Evolutionary conservation across 208 protist species (phyloP).

Genomic region (Trypanosoma rangeli): DNA sequence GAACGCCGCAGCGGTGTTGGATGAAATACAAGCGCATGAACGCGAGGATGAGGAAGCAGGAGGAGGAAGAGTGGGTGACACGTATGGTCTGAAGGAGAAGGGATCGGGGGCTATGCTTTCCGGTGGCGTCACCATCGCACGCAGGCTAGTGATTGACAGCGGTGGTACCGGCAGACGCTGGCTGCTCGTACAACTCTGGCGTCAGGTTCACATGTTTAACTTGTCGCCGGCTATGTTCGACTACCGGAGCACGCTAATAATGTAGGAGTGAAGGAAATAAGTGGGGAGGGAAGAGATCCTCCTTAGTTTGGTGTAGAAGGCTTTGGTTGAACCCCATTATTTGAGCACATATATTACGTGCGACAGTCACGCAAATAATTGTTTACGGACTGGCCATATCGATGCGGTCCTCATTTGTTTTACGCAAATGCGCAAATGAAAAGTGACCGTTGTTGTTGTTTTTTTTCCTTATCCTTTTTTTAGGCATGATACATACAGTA

Average conservation of each 20-base stretch:
- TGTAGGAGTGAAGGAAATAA: neutral
- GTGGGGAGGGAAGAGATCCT: no score
- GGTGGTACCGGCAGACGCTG: slow-evolving; percentile 3
- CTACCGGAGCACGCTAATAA: slow-evolving; percentile 14
- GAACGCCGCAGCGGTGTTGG: neutral
- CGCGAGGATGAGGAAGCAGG: slow-evolving; percentile 1
- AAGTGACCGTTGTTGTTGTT: no score
- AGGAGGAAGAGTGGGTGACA: neutral
- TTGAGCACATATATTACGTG: no score
- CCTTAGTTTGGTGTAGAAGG: no score
- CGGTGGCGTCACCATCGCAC: neutral
- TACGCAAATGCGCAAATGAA: no score
- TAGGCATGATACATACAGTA: no score
- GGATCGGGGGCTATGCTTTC: neutral
- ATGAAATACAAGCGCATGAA: neutral
- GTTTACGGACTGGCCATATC: no score
- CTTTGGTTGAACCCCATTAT: no score
- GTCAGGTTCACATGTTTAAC: slow-evolving; percentile 26
- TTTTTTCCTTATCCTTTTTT: no score
- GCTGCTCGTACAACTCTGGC: slow-evolving; percentile 23
- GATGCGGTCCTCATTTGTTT: no score
- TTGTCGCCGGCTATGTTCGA: slow-evolving; percentile 21
- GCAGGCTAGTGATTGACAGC: slow-evolving; percentile 5
- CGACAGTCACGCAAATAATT: no score
- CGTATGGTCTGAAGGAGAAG: neutral